Conservation (phyloP, 2,329 filamentous ascomycete genomes). For the Dryadomyces sulphureus region DNA sequence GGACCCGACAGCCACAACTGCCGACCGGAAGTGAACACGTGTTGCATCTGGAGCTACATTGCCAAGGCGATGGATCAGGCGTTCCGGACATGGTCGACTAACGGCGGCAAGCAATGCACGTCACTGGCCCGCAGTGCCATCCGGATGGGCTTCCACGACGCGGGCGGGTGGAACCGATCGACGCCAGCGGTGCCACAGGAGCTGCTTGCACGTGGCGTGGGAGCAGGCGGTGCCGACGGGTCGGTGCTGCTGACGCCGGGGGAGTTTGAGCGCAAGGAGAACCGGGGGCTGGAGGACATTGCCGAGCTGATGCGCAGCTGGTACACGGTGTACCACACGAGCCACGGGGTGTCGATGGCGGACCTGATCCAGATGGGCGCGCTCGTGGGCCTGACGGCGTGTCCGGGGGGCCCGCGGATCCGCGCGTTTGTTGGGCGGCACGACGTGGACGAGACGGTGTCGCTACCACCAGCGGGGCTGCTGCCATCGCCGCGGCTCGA, state of each 20-base stretch:
- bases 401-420: constrained; percentile 35
- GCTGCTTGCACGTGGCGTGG: background rate
- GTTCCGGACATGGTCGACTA: constrained; percentile 15
- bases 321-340: constrained; percentile 21
- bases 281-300: constrained; percentile 30
- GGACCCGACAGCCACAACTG: constrained; percentile 14
- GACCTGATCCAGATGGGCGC: constrained; percentile 38
- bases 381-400: constrained; percentile 31
- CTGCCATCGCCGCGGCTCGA: constrained; percentile 26
- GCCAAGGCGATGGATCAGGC: constrained; percentile 19
- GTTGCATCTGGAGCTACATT: constrained; percentile 26
- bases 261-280: constrained; percentile 24
- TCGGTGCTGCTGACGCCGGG: constrained; percentile 24
- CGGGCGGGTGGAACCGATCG: constrained; percentile 23
- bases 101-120: constrained; percentile 7
- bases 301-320: constrained; percentile 21
- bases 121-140: constrained; percentile 26
- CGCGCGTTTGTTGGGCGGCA: constrained; percentile 32
- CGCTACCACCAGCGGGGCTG: constrained; percentile 24
- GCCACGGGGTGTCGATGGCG: constrained; percentile 28
- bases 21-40: constrained; percentile 10
- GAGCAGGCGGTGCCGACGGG: constrained; percentile 26
- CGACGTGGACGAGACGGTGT: constrained; percentile 18
- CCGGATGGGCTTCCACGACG: constrained; percentile 31
- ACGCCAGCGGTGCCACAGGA: background rate